phyloP scores from a whole-genome alignment of 192 early-diverging fungal genomes.

The Coemansia sp. region DNA sequence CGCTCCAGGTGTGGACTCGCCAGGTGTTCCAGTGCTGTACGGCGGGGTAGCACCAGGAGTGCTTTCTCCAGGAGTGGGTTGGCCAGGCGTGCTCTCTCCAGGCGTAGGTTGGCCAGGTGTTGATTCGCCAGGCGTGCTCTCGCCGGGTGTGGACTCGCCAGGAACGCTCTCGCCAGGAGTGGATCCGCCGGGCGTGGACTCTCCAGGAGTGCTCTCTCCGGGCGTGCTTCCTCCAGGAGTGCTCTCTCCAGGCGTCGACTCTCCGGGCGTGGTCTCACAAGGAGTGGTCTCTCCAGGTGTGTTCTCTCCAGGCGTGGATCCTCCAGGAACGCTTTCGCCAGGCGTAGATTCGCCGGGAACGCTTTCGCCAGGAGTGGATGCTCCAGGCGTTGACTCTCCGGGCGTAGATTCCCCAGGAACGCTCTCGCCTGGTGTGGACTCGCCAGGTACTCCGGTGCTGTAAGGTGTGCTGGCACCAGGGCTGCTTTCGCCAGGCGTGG shows the following conservation, averaged over 20 bases:
- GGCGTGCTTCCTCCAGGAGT: conserved; percentile 16
- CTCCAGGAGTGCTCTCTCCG: conserved; percentile 4
- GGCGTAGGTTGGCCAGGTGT: conserved; percentile 2
- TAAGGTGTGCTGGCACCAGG: conserved; percentile 11
- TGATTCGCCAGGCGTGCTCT: not conserved
- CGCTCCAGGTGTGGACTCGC: conserved; percentile 7
- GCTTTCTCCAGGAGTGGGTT: not conserved
- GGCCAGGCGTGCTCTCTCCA: conserved; percentile 8
- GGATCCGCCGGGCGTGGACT: conserved; percentile 1
- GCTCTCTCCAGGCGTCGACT: conserved; percentile 11
- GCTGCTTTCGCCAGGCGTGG: conserved; percentile 10
- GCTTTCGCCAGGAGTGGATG: conserved; percentile 6
- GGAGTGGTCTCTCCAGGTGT: conserved; percentile 11
- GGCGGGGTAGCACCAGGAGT: not conserved
- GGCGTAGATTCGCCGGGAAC: not conserved
- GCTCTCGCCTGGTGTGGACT: conserved; percentile 3
- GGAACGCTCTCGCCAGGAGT: not conserved
- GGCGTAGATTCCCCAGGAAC: conserved; percentile 3
- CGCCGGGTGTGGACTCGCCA: conserved; percentile 2
- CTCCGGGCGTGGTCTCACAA: conserved; percentile 19
- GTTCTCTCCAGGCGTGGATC: not conserved
- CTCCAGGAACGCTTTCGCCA: conserved; percentile 16
- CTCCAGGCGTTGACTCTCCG: conserved; percentile 9
- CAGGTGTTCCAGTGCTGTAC: not conserved
- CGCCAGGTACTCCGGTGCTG: conserved; percentile 12